These are phyloP conservation scores for Trichoderma polysporum DNA, from an alignment of 2,329 filamentous ascomycete species.

Conservation along the genomic window DNA sequence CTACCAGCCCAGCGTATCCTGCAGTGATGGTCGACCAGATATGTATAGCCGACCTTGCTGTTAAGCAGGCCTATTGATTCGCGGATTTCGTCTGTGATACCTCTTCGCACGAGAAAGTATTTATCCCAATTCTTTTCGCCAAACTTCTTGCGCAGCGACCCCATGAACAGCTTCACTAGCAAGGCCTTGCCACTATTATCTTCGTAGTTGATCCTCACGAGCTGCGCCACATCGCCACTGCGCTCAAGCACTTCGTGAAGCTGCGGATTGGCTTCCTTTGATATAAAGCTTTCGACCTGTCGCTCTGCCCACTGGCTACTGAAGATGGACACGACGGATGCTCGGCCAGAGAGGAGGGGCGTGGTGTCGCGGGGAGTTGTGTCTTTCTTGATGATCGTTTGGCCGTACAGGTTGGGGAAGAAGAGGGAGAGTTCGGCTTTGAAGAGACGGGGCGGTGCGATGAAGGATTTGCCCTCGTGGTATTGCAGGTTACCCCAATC, in stretches of 20 bases:
- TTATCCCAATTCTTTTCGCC: conserved; percentile 54
- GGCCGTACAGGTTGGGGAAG: conserved; percentile 88
- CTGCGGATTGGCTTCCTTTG: conserved; percentile 64
- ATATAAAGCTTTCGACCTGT: conserved; percentile 73
- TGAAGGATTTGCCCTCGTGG: conserved; percentile 88
- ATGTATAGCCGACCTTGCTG: conserved; percentile 89
- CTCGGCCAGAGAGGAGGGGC: conserved; percentile 66
- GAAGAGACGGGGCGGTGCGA: conserved; percentile 82
- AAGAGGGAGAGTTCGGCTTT: conserved; percentile 78
- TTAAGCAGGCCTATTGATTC: conserved; percentile 74
- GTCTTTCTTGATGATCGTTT: conserved; percentile 64
- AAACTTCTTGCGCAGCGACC: conserved; percentile 50
- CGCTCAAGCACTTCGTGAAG: conserved; percentile 61
- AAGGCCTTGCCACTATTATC: conserved; percentile 69
- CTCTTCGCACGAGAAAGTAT: conserved; percentile 62
- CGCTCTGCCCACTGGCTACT: conserved; percentile 81
- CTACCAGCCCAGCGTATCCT: conserved; percentile 94
- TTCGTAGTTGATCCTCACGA: conserved; percentile 86
- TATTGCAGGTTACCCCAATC: conserved; percentile 85
- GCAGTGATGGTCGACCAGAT: conserved; percentile 82
- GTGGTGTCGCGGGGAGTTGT: conserved; percentile 67
- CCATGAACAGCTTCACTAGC: conserved; percentile 58
- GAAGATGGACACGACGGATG: conserved; percentile 79
- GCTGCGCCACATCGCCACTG: conserved; percentile 61
- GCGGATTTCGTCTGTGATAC: conserved; percentile 59